Evolutionary conservation across 768 basidiomycete species (phyloP).

Genomic region (Rhodosporidiobolus sp.): DNA sequence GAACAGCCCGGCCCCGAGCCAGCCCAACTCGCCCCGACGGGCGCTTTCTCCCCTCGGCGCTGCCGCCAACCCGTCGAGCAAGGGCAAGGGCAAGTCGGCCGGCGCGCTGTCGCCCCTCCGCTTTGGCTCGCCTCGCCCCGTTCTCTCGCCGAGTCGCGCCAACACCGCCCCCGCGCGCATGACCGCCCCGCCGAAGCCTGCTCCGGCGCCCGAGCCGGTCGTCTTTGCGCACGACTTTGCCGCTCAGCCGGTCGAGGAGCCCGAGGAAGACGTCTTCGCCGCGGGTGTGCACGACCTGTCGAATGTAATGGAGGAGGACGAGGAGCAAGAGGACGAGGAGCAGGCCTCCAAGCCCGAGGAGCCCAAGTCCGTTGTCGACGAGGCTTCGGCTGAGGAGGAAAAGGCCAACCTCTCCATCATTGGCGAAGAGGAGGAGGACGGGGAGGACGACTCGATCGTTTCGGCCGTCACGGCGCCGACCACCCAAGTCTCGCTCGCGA

Average conservation of each 20-base stretch:
- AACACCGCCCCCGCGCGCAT: not conserved
- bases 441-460: slow-evolving; percentile 1
- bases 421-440: slow-evolving; percentile 29
- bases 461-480: slow-evolving; percentile 1
- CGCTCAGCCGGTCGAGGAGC: not conserved
- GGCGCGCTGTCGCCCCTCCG: slow-evolving; percentile 20
- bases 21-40: not conserved
- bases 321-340: slow-evolving; percentile 16
- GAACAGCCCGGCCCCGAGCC: not conserved
- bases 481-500: not conserved
- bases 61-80: not conserved
- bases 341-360: not conserved
- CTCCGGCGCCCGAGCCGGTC: not conserved
- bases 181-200: not conserved
- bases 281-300: slow-evolving; percentile 10
- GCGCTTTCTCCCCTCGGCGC: not conserved
- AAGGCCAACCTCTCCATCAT: slow-evolving; percentile 27
- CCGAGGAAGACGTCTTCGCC: not conserved
- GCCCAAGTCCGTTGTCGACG: not conserved
- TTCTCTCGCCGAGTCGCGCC: not conserved
- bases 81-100: not conserved
- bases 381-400: slow-evolving; percentile 1
- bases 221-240: not conserved
- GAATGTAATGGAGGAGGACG: slow-evolving; percentile 22
- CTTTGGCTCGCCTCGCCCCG: slow-evolving; percentile 14